Evolutionary conservation across 495 filamentous ascomycete species (phyloP).

Genomic region (Podospora didyma): DNA sequence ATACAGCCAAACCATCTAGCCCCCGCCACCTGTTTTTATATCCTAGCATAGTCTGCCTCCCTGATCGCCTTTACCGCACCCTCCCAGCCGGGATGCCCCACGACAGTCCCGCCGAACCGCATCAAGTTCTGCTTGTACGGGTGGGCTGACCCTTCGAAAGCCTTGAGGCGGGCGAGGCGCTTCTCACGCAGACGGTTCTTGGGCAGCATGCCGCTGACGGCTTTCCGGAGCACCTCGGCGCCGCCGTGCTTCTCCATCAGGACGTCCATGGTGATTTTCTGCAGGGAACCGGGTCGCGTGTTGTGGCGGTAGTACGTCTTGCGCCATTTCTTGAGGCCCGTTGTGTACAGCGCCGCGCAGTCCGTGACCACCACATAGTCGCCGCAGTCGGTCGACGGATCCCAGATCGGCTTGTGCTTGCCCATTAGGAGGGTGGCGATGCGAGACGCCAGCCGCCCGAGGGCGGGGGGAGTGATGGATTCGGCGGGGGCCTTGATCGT

Average conservation of each 20-base stretch:
- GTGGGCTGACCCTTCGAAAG: constrained; percentile 85
- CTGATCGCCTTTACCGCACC: constrained; percentile 37
- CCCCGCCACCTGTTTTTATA: constrained; percentile 19
- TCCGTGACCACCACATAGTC: constrained; percentile 95
- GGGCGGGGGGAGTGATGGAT: constrained; percentile 58
- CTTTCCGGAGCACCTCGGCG: constrained; percentile 85
- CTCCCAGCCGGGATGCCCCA: constrained; percentile 45
- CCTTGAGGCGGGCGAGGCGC: constrained; percentile 85
- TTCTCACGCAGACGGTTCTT: constrained; percentile 91
- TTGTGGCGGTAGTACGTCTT: constrained; percentile 95
- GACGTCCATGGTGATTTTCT: constrained; percentile 87
- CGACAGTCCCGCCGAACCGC: constrained; percentile 57
- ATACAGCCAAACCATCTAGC: not conserved
- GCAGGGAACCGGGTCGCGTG: constrained; percentile 81
- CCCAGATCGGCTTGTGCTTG: constrained; percentile 98
- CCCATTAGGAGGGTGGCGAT: constrained; percentile 95
- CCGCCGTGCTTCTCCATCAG: constrained; percentile 94
- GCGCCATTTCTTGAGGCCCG: constrained; percentile 86
- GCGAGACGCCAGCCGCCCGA: constrained; percentile 85
- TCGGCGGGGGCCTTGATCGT: constrained; percentile 48
- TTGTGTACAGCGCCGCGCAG: constrained; percentile 81
- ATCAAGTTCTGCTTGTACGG: constrained; percentile 89
- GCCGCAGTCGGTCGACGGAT: constrained; percentile 94
- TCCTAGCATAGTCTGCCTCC: constrained; percentile 35
- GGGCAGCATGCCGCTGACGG: constrained; percentile 93